Evolutionary conservation across 1,284 basidiomycete genomes (phyloP).

Genomic region (Microbotryum saponariae): DNA sequence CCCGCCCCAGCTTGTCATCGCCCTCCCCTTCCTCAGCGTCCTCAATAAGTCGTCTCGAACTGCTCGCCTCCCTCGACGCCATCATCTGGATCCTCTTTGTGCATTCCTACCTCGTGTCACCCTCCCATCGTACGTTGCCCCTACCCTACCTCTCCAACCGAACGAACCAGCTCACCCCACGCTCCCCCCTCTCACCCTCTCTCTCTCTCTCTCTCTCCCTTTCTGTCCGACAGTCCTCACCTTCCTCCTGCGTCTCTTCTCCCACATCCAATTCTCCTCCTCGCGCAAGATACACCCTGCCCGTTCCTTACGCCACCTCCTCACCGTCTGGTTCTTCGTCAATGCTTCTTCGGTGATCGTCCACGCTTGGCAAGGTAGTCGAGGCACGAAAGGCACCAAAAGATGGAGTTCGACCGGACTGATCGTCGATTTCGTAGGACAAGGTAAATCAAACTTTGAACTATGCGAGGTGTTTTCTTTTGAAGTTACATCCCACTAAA

Average conservation of each 20-base stretch:
- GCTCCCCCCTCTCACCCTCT: slow-evolving; percentile 11
- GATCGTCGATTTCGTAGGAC: slow-evolving; percentile 24
- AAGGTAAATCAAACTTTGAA: not conserved
- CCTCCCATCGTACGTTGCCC: too few species aligned
- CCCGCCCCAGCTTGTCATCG: too few species aligned
- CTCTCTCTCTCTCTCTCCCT: too few species aligned
- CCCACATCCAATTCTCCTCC: slow-evolving; percentile 16
- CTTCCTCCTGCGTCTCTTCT: slow-evolving; percentile 10
- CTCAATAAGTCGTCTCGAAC: too few species aligned
- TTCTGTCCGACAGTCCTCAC: slow-evolving; percentile 13
- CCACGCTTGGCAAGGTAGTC: slow-evolving; percentile 6
- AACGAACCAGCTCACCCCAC: not conserved
- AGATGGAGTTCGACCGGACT: slow-evolving; percentile 12
- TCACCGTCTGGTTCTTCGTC: slow-evolving; percentile 5
- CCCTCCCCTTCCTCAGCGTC: too few species aligned
- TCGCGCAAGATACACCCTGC: slow-evolving; percentile 10
- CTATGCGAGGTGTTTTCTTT: too few species aligned
- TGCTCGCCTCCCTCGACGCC: too few species aligned
- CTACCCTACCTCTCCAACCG: too few species aligned
- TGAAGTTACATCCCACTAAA: too few species aligned
- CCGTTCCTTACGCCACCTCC: slow-evolving; percentile 11
- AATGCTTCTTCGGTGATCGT: not conserved
- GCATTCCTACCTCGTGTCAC: too few species aligned
- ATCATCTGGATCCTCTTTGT: too few species aligned
- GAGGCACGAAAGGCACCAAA: slow-evolving; percentile 19